Conservation (phyloP, 2,329 filamentous ascomycete species). For the Pyricularia sp. region DNA sequence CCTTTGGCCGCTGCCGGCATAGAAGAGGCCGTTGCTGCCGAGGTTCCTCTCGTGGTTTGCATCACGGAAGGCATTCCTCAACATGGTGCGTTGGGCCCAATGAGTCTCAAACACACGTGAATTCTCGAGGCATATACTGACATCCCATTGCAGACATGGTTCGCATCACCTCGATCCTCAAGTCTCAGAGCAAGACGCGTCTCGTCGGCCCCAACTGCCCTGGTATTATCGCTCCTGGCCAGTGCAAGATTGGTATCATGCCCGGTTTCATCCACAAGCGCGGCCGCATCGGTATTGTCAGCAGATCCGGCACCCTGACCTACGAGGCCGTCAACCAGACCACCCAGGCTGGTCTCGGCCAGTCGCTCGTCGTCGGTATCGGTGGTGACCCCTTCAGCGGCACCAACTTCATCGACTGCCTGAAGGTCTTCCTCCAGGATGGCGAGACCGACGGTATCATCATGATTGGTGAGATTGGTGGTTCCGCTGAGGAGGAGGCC, state of each 20-base stretch:
- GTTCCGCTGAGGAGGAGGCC: constrained; percentile 92
- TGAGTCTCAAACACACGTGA: neutral
- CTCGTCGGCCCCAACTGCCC: constrained; percentile 97
- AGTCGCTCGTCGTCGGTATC: constrained; percentile 96
- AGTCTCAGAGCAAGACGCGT: constrained; percentile 93
- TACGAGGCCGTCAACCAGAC: constrained; percentile 99
- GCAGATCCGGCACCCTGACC: constrained; percentile 91
- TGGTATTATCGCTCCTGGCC: constrained; percentile 84
- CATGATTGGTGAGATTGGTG: constrained; percentile 99
- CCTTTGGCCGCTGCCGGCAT: constrained; percentile 88
- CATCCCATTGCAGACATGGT: constrained; percentile 66
- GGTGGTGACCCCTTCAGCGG: constrained; percentile 97
- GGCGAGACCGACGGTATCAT: constrained; percentile 97
- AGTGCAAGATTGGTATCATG: constrained; percentile 99
- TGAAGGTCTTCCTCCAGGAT: constrained; percentile 92
- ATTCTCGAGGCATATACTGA: neutral
- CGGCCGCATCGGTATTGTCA: constrained; percentile 96
- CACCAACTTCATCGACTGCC: constrained; percentile 99
- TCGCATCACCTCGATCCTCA: constrained; percentile 93
- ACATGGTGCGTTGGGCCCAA: constrained; percentile 52
- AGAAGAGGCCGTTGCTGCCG: constrained; percentile 86
- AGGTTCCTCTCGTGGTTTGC: constrained; percentile 89
- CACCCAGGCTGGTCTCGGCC: constrained; percentile 88
- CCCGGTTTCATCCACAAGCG: constrained; percentile 99
- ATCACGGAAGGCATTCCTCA: constrained; percentile 98